phyloP scores from a whole-genome alignment of 2,329 filamentous ascomycete species.

The Claviceps citrina region DNA sequence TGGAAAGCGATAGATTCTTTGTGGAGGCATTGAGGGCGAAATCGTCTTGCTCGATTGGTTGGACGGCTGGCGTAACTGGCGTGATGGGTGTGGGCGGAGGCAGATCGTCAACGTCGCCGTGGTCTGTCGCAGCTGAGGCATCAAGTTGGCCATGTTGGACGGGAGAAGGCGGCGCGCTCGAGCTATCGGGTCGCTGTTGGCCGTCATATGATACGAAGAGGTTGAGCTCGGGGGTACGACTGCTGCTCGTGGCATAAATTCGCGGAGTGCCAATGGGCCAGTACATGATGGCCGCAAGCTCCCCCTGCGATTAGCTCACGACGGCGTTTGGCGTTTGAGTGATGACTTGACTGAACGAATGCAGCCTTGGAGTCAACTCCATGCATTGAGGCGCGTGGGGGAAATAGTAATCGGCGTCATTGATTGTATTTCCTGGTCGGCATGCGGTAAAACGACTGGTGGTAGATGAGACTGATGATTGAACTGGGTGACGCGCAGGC shows the following conservation, averaged over 20 bases:
- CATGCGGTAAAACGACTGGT: not conserved
- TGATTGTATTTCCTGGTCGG: not conserved
- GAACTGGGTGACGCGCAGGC: not conserved
- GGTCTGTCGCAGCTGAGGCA: constrained; percentile 12
- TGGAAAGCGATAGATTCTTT: constrained; percentile 8
- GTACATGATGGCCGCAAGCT: constrained; percentile 50
- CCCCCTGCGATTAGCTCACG: constrained; percentile 11
- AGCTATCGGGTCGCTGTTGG: constrained; percentile 23
- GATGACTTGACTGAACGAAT: constrained; percentile 9
- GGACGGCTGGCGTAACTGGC: constrained; percentile 41
- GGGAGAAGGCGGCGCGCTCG: constrained; percentile 10
- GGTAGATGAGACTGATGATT: not conserved
- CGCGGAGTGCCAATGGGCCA: constrained; percentile 78
- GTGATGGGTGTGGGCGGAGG: constrained; percentile 34
- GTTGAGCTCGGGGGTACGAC: constrained; percentile 34
- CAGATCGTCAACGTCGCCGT: constrained; percentile 21
- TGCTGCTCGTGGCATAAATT: constrained; percentile 65
- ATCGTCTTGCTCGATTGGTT: constrained; percentile 41
- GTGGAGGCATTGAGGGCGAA: constrained; percentile 14
- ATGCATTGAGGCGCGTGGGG: not conserved
- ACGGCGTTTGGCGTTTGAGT: constrained; percentile 7
- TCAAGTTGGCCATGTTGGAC: constrained; percentile 10
- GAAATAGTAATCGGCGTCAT: not conserved
- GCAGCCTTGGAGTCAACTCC: constrained; percentile 14
- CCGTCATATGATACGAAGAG: constrained; percentile 47